A percentile compares a stretch with the other conserved stretches of the same genome.
phyloP scores from a whole-genome alignment of 129 eudicot genomes.

The Centaurea solstitialis region DNA sequence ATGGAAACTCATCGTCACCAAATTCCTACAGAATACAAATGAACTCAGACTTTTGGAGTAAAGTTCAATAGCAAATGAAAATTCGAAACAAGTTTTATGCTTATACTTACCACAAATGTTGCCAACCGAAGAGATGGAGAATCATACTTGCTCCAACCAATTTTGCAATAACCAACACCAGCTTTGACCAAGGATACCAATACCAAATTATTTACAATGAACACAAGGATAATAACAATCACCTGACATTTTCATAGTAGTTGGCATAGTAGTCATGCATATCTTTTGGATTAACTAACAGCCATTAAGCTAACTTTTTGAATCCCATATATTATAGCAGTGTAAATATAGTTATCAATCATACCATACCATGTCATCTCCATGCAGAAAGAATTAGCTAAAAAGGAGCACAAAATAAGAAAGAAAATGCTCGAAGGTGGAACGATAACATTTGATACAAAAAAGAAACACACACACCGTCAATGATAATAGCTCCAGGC shows the following conservation, averaged over 20 bases:
- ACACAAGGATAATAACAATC: background rate
- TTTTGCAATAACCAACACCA: slow-evolving; percentile 81
- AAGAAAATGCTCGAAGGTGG: background rate
- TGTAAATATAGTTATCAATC: background rate
- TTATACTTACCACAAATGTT: slow-evolving; percentile 53
- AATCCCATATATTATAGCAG: background rate
- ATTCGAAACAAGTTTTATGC: background rate
- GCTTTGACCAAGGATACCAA: slow-evolving; percentile 29
- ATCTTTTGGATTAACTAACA: too few relatives aligned
- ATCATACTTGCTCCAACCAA: slow-evolving; percentile 71
- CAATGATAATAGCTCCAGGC: slow-evolving; percentile 68
- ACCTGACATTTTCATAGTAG: background rate
- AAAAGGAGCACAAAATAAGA: background rate
- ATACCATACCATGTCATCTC: background rate
- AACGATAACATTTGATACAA: background rate
- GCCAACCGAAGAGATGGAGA: slow-evolving; percentile 63
- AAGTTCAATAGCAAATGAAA: background rate
- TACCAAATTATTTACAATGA: background rate
- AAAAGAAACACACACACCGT: slow-evolving; percentile 44
- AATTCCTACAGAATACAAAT: background rate
- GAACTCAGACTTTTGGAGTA: background rate
- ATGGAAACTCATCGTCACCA: background rate
- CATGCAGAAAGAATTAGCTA: background rate
- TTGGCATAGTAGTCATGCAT: background rate
- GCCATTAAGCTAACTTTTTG: background rate